Conservation (phyloP, 2,329 filamentous ascomycete species). For the Chalara sp. region DNA sequence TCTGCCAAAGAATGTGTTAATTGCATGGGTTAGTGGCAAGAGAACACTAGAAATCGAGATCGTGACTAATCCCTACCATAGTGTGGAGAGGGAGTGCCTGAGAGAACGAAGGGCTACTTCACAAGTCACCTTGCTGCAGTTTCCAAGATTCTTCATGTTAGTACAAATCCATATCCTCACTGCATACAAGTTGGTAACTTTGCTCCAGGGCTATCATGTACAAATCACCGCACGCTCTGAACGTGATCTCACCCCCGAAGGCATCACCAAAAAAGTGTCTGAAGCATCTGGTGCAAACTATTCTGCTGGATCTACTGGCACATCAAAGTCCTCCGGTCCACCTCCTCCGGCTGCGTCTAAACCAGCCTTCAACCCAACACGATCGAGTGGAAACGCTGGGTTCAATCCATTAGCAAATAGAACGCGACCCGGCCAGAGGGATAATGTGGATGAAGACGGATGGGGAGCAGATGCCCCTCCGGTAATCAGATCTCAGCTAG, state of each 20-base stretch:
- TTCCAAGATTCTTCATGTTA: slow-evolving; percentile 79
- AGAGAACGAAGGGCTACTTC: slow-evolving; percentile 97
- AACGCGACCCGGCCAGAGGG: slow-evolving; percentile 44
- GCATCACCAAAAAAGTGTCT: slow-evolving; percentile 86
- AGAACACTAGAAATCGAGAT: background rate
- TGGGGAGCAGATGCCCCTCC: slow-evolving; percentile 95
- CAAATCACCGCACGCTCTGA: slow-evolving; percentile 94
- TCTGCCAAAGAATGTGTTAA: slow-evolving; percentile 85
- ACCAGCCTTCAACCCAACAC: slow-evolving; percentile 81
- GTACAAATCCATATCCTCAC: slow-evolving; percentile 9
- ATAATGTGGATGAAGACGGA: slow-evolving; percentile 72
- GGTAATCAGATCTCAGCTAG: slow-evolving; percentile 75
- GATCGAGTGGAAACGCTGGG: slow-evolving; percentile 32
- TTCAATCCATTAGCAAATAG: slow-evolving; percentile 67
- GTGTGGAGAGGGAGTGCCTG: slow-evolving; percentile 97
- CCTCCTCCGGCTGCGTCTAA: slow-evolving; percentile 72
- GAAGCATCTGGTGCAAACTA: slow-evolving; percentile 96
- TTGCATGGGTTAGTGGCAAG: slow-evolving; percentile 63
- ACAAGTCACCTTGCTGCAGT: slow-evolving; percentile 88
- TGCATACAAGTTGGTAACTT: slow-evolving; percentile 7
- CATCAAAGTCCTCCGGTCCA: slow-evolving; percentile 36
- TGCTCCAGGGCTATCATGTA: slow-evolving; percentile 75
- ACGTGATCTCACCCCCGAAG: slow-evolving; percentile 77
- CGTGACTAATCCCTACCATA: slow-evolving; percentile 25
- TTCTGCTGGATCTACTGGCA: slow-evolving; percentile 58